Conservation (phyloP, 352 stramenopile genomes). For the Globisporangium echinulatum region DNA sequence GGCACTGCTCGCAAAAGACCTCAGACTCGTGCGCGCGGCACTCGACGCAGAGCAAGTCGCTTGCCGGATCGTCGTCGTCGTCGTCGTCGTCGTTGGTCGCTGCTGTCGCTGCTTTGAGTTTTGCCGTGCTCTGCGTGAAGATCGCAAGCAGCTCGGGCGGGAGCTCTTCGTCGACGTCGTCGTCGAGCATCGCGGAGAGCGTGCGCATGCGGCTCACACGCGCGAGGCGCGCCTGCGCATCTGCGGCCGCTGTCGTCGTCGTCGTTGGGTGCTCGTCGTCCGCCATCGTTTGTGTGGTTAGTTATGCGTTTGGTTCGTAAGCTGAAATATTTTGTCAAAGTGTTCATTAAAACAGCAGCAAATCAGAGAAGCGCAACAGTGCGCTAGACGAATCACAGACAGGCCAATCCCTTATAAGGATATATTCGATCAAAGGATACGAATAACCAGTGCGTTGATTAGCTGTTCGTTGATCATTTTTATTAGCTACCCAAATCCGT, state of each 20-base stretch:
- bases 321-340: too few relatives aligned
- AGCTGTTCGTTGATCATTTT: too few relatives aligned
- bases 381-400: too few relatives aligned
- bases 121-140: conserved; percentile 23
- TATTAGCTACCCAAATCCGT: too few relatives aligned
- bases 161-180: conserved; percentile 55
- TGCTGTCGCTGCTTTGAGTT: conserved; percentile 7
- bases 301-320: not conserved
- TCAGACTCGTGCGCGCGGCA: conserved; percentile 59
- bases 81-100: conserved; percentile 5
- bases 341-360: too few relatives aligned
- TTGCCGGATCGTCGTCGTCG: conserved; percentile 14
- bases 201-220: conserved; percentile 68
- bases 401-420: too few relatives aligned
- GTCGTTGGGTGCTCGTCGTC: not conserved
- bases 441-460: too few relatives aligned
- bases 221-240: conserved; percentile 26
- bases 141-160: conserved; percentile 40
- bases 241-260: not conserved
- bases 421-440: too few relatives aligned
- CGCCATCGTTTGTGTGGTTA: not conserved
- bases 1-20: conserved; percentile 83
- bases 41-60: conserved; percentile 65
- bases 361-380: too few relatives aligned
- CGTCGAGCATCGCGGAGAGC: conserved; percentile 76